A percentile compares a stretch with the other conserved stretches of the same genome.
Conservation (phyloP, 208 protist species). For the Leishmania amazonensis region DNA sequence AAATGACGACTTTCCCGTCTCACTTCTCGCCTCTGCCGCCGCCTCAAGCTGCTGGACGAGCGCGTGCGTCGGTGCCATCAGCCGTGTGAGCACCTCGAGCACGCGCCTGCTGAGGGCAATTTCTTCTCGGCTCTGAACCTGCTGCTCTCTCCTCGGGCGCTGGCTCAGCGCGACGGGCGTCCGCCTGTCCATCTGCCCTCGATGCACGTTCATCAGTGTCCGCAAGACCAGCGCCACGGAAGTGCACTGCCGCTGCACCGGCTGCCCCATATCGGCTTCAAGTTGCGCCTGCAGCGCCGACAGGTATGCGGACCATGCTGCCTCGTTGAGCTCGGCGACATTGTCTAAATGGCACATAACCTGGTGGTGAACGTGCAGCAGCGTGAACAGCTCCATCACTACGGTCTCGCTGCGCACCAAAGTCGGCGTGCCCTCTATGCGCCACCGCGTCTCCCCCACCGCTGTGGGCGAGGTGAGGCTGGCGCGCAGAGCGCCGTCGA, state of each 20-base stretch:
- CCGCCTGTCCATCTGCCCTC: conserved; percentile 7
- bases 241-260: background rate
- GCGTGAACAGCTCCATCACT: conserved; percentile 18
- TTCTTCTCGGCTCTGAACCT: background rate
- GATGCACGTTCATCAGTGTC: conserved; percentile 14
- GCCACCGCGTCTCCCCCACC: background rate
- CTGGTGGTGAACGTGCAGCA: conserved; percentile 20
- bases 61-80: conserved; percentile 5
- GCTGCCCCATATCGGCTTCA: background rate
- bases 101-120: conserved; percentile 2
- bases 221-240: conserved; percentile 18
- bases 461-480: background rate
- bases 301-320: conserved; percentile 14
- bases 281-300: conserved; percentile 8
- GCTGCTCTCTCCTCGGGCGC: background rate
- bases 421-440: background rate
- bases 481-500: background rate
- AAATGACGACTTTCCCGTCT: background rate
- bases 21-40: background rate
- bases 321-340: background rate
- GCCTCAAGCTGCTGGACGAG: background rate
- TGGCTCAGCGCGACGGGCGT: background rate
- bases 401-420: conserved; percentile 2
- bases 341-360: background rate
- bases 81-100: conserved; percentile 14